Evolutionary conservation across 352 stramenopile genomes (phyloP).

Genomic region (Phytophthora kernoviae): DNA sequence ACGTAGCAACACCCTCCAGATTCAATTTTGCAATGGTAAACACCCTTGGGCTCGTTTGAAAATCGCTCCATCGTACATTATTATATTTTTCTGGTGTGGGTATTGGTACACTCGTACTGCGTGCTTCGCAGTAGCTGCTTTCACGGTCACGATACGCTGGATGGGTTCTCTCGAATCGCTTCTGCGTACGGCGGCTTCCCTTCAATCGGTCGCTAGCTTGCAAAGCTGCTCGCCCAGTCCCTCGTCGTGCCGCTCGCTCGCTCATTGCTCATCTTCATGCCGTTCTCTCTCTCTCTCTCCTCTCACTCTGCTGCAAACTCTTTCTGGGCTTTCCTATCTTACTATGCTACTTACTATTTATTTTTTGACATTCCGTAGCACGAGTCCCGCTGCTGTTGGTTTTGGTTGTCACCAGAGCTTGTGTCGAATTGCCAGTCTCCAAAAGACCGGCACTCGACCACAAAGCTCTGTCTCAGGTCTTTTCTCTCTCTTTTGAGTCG

Average conservation of each 20-base stretch:
- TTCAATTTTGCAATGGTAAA: neutral
- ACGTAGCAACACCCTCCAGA: too few relatives aligned
- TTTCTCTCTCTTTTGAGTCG: constrained; percentile 24
- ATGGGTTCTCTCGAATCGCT: constrained; percentile 7
- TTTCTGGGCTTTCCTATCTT: constrained; percentile 28
- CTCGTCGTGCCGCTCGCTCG: constrained; percentile 24
- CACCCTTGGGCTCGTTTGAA: constrained; percentile 18
- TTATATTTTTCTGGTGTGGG: constrained; percentile 39
- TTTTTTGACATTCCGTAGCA: constrained; percentile 40
- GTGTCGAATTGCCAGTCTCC: constrained; percentile 9
- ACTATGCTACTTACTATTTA: constrained; percentile 30
- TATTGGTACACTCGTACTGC: constrained; percentile 45
- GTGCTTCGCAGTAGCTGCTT: constrained; percentile 35
- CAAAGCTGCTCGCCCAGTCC: constrained; percentile 5
- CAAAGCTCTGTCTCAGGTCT: constrained; percentile 17
- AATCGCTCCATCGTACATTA: constrained; percentile 55
- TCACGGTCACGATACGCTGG: constrained; percentile 16
- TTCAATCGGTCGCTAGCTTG: constrained; percentile 27
- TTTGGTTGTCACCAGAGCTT: constrained; percentile 16
- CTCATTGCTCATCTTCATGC: constrained; percentile 37
- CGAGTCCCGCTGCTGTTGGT: constrained; percentile 27
- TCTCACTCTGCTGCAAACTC: constrained; percentile 16
- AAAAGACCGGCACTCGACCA: neutral
- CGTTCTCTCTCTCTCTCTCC: constrained; percentile 14
- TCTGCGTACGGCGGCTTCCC: constrained; percentile 12